Base-by-base conservation (phyloP, 2,329 filamentous ascomycete genomes). In the Aspergillus alliaceus region DNA sequence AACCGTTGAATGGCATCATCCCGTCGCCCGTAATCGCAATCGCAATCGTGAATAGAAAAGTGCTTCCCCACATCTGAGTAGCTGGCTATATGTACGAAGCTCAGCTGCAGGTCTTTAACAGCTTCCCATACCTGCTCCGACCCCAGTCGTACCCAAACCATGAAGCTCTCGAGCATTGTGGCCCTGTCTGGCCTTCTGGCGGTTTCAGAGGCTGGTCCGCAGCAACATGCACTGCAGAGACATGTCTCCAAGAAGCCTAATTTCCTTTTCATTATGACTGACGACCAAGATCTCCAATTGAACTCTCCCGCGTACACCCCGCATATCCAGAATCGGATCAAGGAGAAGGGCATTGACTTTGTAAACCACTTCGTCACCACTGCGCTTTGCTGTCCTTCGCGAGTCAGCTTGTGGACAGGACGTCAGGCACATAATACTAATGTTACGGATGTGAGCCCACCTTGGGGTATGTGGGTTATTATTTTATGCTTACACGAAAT, bases 401-500 rank as follows among this genome's bases (percentile, higher is more conserved):
- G 88, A 2, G 87, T 88, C 2, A 84, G 81, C 14, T 70, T 90
- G 1, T 85, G 82, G 81, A 89, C 87, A 0, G 87, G 88, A 0
- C 84, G 83, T 65, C 80, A 84, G 6, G 85, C 87, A 0, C 88
- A 90, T 63, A 90, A 89, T 61, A 89, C 86, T 0, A 90, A 90
- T 62, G 85, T 90, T 1, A 90, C 88, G 0, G 80, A 83, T 64
- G 79, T 84, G 1, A 70, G 69, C 1, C 72, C 84, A 48, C 83
- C 82, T 11, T 83, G 83, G 58, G 82, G 79, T 80, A 71, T 57
- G 70, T 54, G 8, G 31, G 11, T 14, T 29, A 9, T 9, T 9
- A 5, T 7, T 50, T 14, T 48, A 29, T 27, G 14, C 9, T 8
- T 15, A 15, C 20, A 29, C 7, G n/a, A 18, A 7, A 20, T 14